Evolutionary conservation across 83 land plant genomes (phyloP).

Genomic region (Picea mariana): DNA sequence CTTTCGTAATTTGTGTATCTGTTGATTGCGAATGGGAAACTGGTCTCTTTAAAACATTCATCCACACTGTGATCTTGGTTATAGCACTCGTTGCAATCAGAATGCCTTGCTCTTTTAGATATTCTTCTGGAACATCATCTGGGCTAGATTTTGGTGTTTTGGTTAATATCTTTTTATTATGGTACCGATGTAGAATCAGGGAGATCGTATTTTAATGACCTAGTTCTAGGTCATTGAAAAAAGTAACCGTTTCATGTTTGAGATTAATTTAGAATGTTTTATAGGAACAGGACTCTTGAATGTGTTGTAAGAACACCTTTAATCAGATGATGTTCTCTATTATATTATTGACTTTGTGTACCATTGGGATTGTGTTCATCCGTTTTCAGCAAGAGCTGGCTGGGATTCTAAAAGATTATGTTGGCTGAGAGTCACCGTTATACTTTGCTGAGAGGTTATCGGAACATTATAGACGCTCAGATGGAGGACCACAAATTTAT

Average conservation of each 20-base stretch:
- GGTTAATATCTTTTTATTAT: too few relatives aligned
- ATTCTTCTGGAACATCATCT: too few relatives aligned
- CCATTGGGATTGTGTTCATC: background rate
- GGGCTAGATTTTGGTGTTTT: too few relatives aligned
- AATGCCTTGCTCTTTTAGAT: too few relatives aligned
- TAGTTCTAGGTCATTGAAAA: too few relatives aligned
- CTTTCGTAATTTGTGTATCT: too few relatives aligned
- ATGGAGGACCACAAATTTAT: slow-evolving; percentile 89
- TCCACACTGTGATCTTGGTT: too few relatives aligned
- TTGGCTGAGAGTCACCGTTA: slow-evolving; percentile 90
- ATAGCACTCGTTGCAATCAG: too few relatives aligned
- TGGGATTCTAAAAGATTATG: slow-evolving; percentile 82
- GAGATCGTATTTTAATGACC: too few relatives aligned
- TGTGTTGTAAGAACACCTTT: background rate
- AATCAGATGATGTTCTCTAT: background rate
- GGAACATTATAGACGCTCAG: slow-evolving; percentile 52
- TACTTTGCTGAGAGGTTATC: slow-evolving; percentile 90
- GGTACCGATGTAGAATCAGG: too few relatives aligned
- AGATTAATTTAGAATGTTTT: background rate
- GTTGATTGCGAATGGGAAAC: too few relatives aligned
- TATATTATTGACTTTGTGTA: background rate
- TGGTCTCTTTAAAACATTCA: too few relatives aligned
- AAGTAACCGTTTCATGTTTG: background rate
- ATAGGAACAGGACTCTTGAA: background rate
- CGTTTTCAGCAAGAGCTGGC: slow-evolving; percentile 62